Conservation (phyloP, 179 eudicot species). For the Silene coronaria region DNA sequence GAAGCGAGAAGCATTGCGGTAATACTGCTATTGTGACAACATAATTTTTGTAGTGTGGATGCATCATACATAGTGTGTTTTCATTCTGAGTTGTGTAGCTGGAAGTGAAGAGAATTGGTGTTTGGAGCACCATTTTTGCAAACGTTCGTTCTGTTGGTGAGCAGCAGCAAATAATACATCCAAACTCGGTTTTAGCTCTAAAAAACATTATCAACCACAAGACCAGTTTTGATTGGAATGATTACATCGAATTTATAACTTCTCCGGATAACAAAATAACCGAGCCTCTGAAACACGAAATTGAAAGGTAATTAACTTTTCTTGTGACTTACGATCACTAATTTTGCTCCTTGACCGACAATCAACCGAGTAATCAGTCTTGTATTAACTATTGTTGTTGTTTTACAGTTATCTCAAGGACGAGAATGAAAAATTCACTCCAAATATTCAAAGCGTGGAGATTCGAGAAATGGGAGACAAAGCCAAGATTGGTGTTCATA, state of each 20-base stretch:
- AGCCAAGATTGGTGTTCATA: neutral
- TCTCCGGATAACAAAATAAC: neutral
- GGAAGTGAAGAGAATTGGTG: slow-evolving; percentile 11
- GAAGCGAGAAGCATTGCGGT: too few species aligned
- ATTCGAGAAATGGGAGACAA: neutral
- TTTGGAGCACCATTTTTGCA: slow-evolving; percentile 20
- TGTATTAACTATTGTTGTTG: neutral
- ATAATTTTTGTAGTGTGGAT: neutral
- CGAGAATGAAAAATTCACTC: neutral
- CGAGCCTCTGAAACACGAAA: neutral
- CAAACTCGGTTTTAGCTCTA: slow-evolving; percentile 14
- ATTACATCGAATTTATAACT: neutral
- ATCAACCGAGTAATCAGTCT: too few species aligned
- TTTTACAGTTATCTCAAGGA: neutral
- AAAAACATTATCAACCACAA: slow-evolving; percentile 11
- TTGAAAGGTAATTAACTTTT: neutral
- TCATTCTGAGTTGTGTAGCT: neutral
- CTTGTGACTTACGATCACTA: neutral
- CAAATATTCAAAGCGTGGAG: neutral
- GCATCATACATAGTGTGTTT: neutral
- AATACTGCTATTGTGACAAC: too few species aligned
- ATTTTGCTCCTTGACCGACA: too few species aligned
- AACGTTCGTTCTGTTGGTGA: neutral
- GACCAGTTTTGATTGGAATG: slow-evolving; percentile 17
- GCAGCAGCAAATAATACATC: slow-evolving; percentile 16